phyloP scores from a whole-genome alignment of 768 basidiomycete genomes.

The Termitomyces heimii region DNA sequence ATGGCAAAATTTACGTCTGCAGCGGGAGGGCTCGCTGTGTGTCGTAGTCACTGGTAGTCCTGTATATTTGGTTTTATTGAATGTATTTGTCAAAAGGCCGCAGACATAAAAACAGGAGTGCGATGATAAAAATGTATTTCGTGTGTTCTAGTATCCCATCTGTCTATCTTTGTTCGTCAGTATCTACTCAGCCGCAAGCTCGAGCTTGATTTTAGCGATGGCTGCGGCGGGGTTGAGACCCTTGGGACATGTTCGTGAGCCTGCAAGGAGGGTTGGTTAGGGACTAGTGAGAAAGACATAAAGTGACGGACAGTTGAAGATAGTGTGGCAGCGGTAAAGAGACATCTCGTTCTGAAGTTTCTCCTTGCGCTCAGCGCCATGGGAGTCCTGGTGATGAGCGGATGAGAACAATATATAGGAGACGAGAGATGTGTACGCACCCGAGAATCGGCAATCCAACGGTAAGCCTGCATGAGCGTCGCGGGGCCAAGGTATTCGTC shows the following conservation, averaged over 20 bases:
- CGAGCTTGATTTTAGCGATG: constrained; percentile 91
- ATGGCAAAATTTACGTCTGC: background rate
- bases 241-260: constrained; percentile 95
- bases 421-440: constrained; percentile 36
- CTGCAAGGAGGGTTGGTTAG: constrained; percentile 23
- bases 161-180: background rate
- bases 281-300: background rate
- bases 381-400: constrained; percentile 50
- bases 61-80: background rate
- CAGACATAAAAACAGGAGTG: background rate
- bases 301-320: constrained; percentile 78
- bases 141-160: background rate
- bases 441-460: constrained; percentile 97
- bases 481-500: constrained; percentile 98
- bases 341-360: constrained; percentile 94
- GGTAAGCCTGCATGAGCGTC: constrained; percentile 92
- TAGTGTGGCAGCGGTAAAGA: constrained; percentile 97
- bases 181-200: constrained; percentile 67
- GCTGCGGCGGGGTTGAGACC: constrained; percentile 90
- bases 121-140: background rate
- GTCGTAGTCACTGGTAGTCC: background rate
- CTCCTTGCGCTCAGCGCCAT: constrained; percentile 78
- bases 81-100: background rate
- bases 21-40: background rate
- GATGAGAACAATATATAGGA: background rate